Base-by-base conservation (phyloP, 371 early-diverging fungal species). In the Dichotomocladium elegans region DNA sequence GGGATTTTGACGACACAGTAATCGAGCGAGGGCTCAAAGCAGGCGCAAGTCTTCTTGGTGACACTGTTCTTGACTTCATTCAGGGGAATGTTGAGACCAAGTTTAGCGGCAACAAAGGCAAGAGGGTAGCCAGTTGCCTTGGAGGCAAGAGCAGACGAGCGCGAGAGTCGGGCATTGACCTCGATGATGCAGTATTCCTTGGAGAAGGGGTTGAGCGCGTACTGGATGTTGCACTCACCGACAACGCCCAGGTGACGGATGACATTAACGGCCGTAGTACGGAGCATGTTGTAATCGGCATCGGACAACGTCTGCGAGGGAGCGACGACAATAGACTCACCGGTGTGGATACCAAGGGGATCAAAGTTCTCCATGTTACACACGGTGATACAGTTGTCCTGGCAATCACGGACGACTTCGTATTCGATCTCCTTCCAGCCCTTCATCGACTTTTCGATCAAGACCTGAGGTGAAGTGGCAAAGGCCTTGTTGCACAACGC, bases 291-390 rank as follows among this genome's bases (percentile, higher is more conserved):
- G 65, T 94, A 96, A 35, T 96, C 95, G 55, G 90, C 90, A 66
- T 96, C 97, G 44, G 82, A 84, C 44, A 95, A 72, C 15, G 97
- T 96, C 77, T 95, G 95, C 47, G 88, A 87, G 19, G 97, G 97
- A 15, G 95, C 95, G 35, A 96, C 93, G 15, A 96, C 96, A 50
- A 96, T 96, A 19, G 93, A 92, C 72, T 96, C 96, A 55, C 96
- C 96, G 5, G 96, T 96, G 72, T 96, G 96, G 52, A 90, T 91
- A 41, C 94, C 92, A 9, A 92, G 84, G 19, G 96, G 96, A 66
- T 96, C 96, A 81, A 96, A 95, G 88, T 96, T 96, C 70, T 96
- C 95, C 95, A 95, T 96, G 83, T 96, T 96, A 77, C 96, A 96
- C 45, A 96, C 93, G 24, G 96, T 94, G 57, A 96, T 92, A 74